Percentiles rank a stretch among this genome's conserved stretches.
Evolutionary conservation across 1,284 basidiomycete species (phyloP).

Genomic region (Ustanciosporium gigantosporum): DNA sequence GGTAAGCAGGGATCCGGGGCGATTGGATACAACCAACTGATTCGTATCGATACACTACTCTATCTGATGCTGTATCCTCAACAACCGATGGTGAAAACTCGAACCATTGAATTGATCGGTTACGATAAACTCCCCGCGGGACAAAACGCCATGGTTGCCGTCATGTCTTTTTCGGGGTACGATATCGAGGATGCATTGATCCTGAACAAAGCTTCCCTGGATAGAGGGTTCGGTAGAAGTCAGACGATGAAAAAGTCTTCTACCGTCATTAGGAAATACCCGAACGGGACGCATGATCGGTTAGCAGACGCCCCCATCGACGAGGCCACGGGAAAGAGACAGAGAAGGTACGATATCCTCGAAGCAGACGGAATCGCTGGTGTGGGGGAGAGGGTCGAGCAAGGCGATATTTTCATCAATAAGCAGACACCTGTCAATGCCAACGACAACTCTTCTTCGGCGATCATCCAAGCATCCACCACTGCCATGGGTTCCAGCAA

Average conservation of each 20-base stretch:
- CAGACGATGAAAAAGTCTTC: constrained; percentile 96
- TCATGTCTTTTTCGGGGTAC: constrained; percentile 99
- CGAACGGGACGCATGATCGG: constrained; percentile 96
- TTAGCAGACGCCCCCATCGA: constrained; percentile 87
- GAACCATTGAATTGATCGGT: constrained; percentile 83
- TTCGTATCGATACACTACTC: constrained; percentile 96
- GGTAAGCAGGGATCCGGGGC: constrained; percentile 99
- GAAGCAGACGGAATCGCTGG: constrained; percentile 90
- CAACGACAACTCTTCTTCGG: constrained; percentile 66
- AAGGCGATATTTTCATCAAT: constrained; percentile 92
- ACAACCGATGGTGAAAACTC: constrained; percentile 99
- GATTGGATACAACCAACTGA: constrained; percentile 96
- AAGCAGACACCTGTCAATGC: constrained; percentile 93
- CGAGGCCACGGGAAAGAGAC: constrained; percentile 69
- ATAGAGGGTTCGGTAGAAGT: constrained; percentile 95
- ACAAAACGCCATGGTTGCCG: constrained; percentile 96
- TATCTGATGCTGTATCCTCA: constrained; percentile 99
- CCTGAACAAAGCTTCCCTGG: constrained; percentile 78
- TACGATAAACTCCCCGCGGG: constrained; percentile 97
- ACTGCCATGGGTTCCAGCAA: constrained; percentile 5
- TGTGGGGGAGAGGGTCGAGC: constrained; percentile 89
- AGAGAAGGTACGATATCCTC: constrained; percentile 86
- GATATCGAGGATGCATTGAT: constrained; percentile 99
- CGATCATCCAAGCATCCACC: constrained; percentile 27
- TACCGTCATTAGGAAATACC: constrained; percentile 91